These are phyloP conservation scores for Letharia columbiana DNA, from an alignment of 495 filamentous ascomycete genomes.

Conservation along the genomic window DNA sequence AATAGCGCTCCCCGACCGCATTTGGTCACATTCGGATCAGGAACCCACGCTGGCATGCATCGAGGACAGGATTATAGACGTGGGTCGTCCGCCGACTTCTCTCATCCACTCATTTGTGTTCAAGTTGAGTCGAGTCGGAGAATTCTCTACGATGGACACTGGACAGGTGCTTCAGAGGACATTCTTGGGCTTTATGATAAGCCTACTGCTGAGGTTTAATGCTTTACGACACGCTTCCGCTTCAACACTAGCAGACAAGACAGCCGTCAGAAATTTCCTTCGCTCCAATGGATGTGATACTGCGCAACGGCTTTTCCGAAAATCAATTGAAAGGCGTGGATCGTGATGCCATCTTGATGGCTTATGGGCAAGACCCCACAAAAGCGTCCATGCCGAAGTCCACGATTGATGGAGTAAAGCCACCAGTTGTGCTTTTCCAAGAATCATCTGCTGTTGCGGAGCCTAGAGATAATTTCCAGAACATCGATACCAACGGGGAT, in stretches of 20 bases:
- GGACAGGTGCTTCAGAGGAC: too few species aligned
- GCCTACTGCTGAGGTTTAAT: background rate
- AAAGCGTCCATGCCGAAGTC: background rate
- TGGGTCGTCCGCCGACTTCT: too few species aligned
- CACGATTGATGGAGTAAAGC: background rate
- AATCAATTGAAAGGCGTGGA: background rate
- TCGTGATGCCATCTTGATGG: background rate
- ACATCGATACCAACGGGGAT: background rate
- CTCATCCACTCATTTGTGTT: too few species aligned
- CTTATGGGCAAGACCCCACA: too few species aligned
- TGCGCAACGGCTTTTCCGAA: background rate
- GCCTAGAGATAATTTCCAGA: background rate
- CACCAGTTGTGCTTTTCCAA: background rate
- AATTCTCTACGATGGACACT: too few species aligned
- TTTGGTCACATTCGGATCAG: too few species aligned
- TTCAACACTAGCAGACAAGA: background rate
- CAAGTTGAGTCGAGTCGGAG: too few species aligned
- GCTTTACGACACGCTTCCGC: background rate
- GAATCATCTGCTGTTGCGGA: background rate
- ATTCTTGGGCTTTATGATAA: background rate
- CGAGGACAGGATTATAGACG: too few species aligned
- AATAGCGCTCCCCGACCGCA: too few species aligned
- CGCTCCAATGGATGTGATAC: background rate
- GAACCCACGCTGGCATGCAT: too few species aligned
- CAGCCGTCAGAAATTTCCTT: too few species aligned